Conservation (phyloP, 2,329 filamentous ascomycete genomes). For the Westerdykella aurantiaca region DNA sequence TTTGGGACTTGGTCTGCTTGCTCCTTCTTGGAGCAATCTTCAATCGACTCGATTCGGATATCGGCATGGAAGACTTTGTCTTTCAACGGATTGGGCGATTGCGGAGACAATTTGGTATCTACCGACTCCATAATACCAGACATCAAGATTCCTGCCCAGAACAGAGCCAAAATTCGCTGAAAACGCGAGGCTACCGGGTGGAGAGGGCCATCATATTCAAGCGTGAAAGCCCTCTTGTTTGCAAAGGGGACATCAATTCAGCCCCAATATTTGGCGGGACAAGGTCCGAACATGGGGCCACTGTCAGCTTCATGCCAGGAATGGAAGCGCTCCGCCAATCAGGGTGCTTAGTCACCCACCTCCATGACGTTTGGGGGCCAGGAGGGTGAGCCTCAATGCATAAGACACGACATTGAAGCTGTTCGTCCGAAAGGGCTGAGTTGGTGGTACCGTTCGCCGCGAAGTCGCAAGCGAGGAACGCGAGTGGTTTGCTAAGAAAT, state of each 20-base stretch:
- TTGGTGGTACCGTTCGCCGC: too few relatives aligned
- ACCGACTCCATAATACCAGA: slow-evolving; percentile 13
- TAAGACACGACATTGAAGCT: too few relatives aligned
- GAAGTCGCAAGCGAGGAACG: too few relatives aligned
- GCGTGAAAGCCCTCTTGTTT: slow-evolving; percentile 1
- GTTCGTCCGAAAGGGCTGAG: too few relatives aligned
- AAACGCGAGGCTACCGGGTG: too few relatives aligned
- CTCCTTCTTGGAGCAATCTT: slow-evolving; percentile 7
- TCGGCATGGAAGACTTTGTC: slow-evolving; percentile 24
- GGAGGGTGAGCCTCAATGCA: too few relatives aligned
- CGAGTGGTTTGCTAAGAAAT: too few relatives aligned
- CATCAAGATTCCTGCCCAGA: slow-evolving; percentile 3
- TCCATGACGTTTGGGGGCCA: background rate
- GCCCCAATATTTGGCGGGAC: slow-evolving; percentile 23
- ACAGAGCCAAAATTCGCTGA: slow-evolving; percentile 6
- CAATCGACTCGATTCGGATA: slow-evolving; percentile 18
- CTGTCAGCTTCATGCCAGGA: too few relatives aligned
- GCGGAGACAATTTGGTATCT: slow-evolving; percentile 7
- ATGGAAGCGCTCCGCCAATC: slow-evolving; percentile 1
- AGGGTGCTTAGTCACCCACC: slow-evolving; percentile 9
- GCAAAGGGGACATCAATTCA: slow-evolving; percentile 8
- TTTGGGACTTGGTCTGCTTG: background rate
- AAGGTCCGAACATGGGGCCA: background rate
- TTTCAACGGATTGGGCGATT: slow-evolving; percentile 9
- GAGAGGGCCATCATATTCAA: too few relatives aligned